phyloP scores from a whole-genome alignment of 352 stramenopile species.

The Phytophthora boehmeriae region DNA sequence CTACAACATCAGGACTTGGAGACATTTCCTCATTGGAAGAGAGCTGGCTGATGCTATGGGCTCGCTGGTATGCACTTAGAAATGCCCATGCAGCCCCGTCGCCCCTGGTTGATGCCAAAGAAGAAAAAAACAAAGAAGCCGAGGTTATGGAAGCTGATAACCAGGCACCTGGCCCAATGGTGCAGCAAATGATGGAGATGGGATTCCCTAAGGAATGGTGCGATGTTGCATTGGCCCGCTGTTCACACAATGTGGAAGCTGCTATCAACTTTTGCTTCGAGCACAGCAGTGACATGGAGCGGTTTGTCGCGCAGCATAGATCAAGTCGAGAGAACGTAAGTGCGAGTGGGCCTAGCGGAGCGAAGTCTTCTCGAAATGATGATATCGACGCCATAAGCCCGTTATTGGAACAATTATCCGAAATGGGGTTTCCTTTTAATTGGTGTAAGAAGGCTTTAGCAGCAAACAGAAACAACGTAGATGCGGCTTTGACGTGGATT shows the following conservation, averaged over 20 bases:
- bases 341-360: slow-evolving; percentile 6
- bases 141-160: slow-evolving; percentile 35
- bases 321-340: slow-evolving; percentile 48
- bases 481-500: slow-evolving; percentile 93
- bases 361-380: slow-evolving; percentile 43
- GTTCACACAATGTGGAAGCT: slow-evolving; percentile 89
- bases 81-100: slow-evolving; percentile 51
- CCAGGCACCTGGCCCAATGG: slow-evolving; percentile 60
- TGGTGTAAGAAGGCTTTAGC: slow-evolving; percentile 92
- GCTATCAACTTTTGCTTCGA: slow-evolving; percentile 95
- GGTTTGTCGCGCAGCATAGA: slow-evolving; percentile 81
- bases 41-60: slow-evolving; percentile 81
- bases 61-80: slow-evolving; percentile 71
- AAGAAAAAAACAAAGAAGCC: slow-evolving; percentile 36
- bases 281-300: slow-evolving; percentile 92
- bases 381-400: slow-evolving; percentile 73
- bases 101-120: slow-evolving; percentile 14
- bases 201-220: slow-evolving; percentile 93
- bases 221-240: slow-evolving; percentile 85
- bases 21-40: slow-evolving; percentile 82
- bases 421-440: slow-evolving; percentile 94
- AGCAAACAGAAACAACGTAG: slow-evolving; percentile 90
- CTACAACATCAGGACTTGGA: slow-evolving; percentile 62
- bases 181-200: slow-evolving; percentile 95
- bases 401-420: slow-evolving; percentile 86